Evolutionary conservation across 257 asterid genomes (phyloP), one percentile per base, ranked within the genome.

Genomic region (Asclepias syriaca): DNA sequence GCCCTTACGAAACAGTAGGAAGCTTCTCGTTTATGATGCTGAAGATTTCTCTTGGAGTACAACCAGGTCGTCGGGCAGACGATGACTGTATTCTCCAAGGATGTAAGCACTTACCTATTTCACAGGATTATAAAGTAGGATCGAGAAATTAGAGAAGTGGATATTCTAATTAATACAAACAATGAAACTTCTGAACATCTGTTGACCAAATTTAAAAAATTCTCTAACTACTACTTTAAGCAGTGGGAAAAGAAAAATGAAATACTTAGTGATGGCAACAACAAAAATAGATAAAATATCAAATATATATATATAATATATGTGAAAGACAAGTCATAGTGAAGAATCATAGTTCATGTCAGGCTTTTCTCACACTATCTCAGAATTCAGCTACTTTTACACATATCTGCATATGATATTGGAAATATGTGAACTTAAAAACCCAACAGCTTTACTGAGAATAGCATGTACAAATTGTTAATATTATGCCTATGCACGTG

Each of bases 51-150:
- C 81, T 90, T 24, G 96, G 97, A 82, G 87, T 81, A 84, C 91
- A 90, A 69, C 97, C 97, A 68, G 97, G 98, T 72, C 98, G 91
- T 81, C 96, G 85, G 69, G 90, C 86, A 93, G 89, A 84, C 90
- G 95, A 87, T 93, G 98, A 70, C 97, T 79, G 81, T 93, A 93
- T 79, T 93, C 98, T 80, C 98, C 98, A 82, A 93, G 98, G 77
- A 93, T 75, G 78, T 93, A 93, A 45, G 98, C 97, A 80, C 97
- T 93, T 77, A 90, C 93, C 97, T 93, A 72, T 79, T 68, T 70
- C 78, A 75, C 5, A 75, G 45, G 66, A 73, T 14, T 60, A 29
- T 66, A 68, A 8, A 64, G 40, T 34, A 16, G 13, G 8, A 18
- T 64, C 1, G 40, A 63, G 27, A 18, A 64, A 6, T 32, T 32